Evolutionary conservation across 192 early-diverging fungal species (phyloP), one percentile per base, ranked within the genome.

Genomic region (Gamsiella multidivaricata): DNA sequence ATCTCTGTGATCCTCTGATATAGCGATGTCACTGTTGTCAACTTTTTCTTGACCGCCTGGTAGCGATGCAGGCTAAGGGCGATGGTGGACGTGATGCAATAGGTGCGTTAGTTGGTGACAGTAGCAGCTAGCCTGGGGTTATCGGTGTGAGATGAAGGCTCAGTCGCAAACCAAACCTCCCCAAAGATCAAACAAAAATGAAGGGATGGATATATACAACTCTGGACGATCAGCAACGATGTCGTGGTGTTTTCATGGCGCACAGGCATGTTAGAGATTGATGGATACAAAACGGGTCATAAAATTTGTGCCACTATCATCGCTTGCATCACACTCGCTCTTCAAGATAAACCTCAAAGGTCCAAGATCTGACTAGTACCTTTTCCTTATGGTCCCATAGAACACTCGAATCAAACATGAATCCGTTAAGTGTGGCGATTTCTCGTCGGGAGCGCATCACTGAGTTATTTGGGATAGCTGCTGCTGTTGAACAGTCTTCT

Each of bases 371-470:
- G 5, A 15, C 29, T 41, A 9, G 42, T 55, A 66, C 64, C 42
- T 55, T 12, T 3, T 55, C 31, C 15, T 55, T 41, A n/a, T 54
- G 33, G 55, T 66, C 64, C 53, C 42, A 25, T 43, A 50, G 37
- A n/a, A 55, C 28, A 23, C 64, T 55, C 12, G 52, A 46, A 31
- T 66, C 53, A 53, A 54, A 64, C 50, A 64, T 64, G 50, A 33
- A 42, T 41, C 43, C 62, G 34, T 46, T 45, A 18, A 64, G 15
- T 6, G 62, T 31, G 47, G 31, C 31, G 28, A 61, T 46, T 29
- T 61, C 59, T 0, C 59, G 41, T 47, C 45, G 22, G 9, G 41
- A 46, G 14, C 42, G 25, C 18, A 28, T 29, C 22, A 25, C 18
- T 11, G 59, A 28, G 1, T 15, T 31, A 25, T 61, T 41, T 12